These are phyloP conservation scores for Globisporangium carolinianum DNA, from an alignment of 352 stramenopile genomes.

Conservation along the genomic window DNA sequence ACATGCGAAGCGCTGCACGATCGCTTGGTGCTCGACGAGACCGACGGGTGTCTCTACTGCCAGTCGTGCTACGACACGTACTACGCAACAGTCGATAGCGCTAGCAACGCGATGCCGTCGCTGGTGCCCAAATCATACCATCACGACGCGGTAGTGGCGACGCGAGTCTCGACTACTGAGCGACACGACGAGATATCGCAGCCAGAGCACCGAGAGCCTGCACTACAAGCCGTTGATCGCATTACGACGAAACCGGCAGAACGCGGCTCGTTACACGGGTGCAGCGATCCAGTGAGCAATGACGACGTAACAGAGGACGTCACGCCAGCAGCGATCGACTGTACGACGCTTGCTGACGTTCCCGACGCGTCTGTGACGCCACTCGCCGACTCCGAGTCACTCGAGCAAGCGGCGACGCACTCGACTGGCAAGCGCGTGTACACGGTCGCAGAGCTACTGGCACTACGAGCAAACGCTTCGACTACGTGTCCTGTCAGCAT, in stretches of 20 bases:
- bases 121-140: neutral
- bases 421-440: constrained; percentile 5
- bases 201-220: too few species aligned
- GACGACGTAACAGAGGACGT: too few species aligned
- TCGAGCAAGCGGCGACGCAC: too few species aligned
- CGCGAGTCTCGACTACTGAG: too few species aligned
- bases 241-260: too few species aligned
- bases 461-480: neutral
- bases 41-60: constrained; percentile 67
- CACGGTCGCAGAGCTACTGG: constrained; percentile 10
- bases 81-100: constrained; percentile 25
- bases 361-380: too few species aligned
- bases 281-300: too few species aligned
- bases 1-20: constrained; percentile 30
- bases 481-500: constrained; percentile 1
- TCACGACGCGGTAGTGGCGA: neutral
- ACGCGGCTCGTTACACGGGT: too few species aligned
- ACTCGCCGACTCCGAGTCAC: too few species aligned
- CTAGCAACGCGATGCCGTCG: neutral
- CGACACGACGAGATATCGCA: neutral
- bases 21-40: constrained; percentile 45
- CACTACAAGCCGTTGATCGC: too few species aligned
- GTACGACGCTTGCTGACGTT: too few species aligned
- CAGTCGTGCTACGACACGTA: constrained; percentile 58
- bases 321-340: too few species aligned